Evolutionary conservation across 768 basidiomycete species (phyloP).

Genomic region (Lactifluus pinguis): DNA sequence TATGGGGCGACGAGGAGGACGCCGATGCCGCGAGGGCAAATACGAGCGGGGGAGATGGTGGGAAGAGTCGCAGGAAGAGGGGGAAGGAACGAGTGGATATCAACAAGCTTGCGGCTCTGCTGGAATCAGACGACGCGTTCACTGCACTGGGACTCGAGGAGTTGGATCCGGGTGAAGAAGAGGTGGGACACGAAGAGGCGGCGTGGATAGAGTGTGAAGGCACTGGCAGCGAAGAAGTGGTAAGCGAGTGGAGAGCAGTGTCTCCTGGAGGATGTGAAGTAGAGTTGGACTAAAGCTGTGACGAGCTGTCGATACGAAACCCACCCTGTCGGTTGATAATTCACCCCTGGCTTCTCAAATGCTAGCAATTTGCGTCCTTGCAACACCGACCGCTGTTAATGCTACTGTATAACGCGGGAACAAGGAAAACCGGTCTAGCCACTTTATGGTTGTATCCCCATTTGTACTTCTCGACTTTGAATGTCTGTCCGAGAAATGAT

Average conservation of each 20-base stretch:
- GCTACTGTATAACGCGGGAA: no score
- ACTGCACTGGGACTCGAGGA: background rate
- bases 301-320: no score
- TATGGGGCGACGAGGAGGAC: constrained; percentile 15
- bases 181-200: background rate
- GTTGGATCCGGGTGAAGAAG: background rate
- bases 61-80: constrained; percentile 23
- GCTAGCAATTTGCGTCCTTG: no score
- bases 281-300: background rate
- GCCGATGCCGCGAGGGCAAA: background rate
- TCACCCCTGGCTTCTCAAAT: no score
- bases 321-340: no score
- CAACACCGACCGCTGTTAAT: no score
- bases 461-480: no score
- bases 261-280: background rate
- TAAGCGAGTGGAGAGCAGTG: background rate
- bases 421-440: no score
- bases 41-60: constrained; percentile 1
- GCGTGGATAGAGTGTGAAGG: background rate
- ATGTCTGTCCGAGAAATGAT: no score
- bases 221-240: background rate
- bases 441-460: no score
- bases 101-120: constrained; percentile 45
- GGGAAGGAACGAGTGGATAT: constrained; percentile 42
- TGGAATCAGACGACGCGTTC: constrained; percentile 24